phyloP scores from a whole-genome alignment of 148 eudicot genomes.

The Pouteria glomerata region DNA sequence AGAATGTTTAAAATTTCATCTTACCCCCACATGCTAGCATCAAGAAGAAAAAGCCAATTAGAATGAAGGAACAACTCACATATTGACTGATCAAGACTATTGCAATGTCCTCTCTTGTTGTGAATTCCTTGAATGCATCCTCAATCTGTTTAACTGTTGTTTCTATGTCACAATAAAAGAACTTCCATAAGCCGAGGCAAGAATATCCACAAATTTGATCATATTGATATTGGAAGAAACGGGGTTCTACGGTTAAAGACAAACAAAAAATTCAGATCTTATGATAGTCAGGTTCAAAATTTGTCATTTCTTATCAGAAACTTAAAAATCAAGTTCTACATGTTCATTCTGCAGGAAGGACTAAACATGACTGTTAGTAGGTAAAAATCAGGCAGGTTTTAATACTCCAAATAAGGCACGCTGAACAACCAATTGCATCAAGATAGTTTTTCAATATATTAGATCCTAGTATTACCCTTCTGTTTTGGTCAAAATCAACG shows the following conservation, averaged over 20 bases:
- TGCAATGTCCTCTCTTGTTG: constrained; percentile 66
- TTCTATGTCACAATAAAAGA: constrained; percentile 30
- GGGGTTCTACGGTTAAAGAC: not conserved
- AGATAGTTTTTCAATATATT: not conserved
- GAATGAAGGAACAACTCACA: constrained; percentile 29
- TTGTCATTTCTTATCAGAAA: not conserved
- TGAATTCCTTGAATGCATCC: constrained; percentile 72
- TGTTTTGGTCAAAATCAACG: not conserved
- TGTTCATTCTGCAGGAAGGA: not conserved
- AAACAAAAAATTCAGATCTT: not conserved
- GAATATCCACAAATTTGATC: not conserved
- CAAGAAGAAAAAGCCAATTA: not conserved
- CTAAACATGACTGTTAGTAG: not conserved
- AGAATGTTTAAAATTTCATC: not conserved
- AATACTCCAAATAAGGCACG: not conserved
- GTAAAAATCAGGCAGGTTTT: not conserved
- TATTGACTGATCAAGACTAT: constrained; percentile 71
- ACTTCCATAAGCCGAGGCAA: constrained; percentile 1
- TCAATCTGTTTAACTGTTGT: constrained; percentile 68
- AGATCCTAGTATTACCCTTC: not conserved
- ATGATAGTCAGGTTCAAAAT: not conserved
- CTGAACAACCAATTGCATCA: not conserved
- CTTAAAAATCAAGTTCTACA: not conserved
- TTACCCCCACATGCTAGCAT: not conserved
- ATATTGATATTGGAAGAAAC: not conserved